phyloP scores from a whole-genome alignment of 768 basidiomycete genomes.

The Pleurotus pulmonarius region DNA sequence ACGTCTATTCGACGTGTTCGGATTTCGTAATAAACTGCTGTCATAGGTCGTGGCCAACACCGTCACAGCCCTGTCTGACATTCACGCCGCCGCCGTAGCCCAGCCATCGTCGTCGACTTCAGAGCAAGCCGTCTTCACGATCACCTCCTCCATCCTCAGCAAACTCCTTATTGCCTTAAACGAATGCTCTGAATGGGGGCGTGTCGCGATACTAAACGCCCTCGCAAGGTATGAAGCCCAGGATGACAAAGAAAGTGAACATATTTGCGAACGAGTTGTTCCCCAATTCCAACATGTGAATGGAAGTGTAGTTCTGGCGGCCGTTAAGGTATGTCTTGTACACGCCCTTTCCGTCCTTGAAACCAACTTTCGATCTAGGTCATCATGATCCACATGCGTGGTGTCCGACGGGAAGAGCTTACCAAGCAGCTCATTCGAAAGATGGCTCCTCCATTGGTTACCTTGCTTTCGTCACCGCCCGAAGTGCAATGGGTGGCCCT shows the following conservation, averaged over 20 bases:
- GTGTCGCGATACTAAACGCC: slow-evolving; percentile 88
- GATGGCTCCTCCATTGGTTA: slow-evolving; percentile 97
- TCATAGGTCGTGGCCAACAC: slow-evolving; percentile 96
- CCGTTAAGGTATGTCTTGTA: slow-evolving; percentile 68
- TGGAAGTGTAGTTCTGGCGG: slow-evolving; percentile 93
- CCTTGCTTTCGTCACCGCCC: slow-evolving; percentile 91
- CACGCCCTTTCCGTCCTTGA: background rate
- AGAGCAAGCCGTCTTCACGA: slow-evolving; percentile 70
- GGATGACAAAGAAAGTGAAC: slow-evolving; percentile 95
- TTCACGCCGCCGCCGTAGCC: slow-evolving; percentile 69
- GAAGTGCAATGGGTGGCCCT: slow-evolving; percentile 99
- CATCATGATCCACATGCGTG: slow-evolving; percentile 95
- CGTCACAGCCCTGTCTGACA: slow-evolving; percentile 88
- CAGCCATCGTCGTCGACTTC: slow-evolving; percentile 51
- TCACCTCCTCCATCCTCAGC: slow-evolving; percentile 79
- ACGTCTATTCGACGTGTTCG: slow-evolving; percentile 11
- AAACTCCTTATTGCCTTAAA: slow-evolving; percentile 94
- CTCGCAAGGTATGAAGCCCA: slow-evolving; percentile 77
- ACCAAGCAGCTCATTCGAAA: slow-evolving; percentile 84
- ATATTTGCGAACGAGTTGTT: slow-evolving; percentile 97
- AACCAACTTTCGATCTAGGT: slow-evolving; percentile 47
- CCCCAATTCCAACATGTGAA: slow-evolving; percentile 99
- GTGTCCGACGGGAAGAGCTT: slow-evolving; percentile 77
- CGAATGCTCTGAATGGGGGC: slow-evolving; percentile 99
- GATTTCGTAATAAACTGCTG: slow-evolving; percentile 2